These are phyloP conservation scores for Nannizziopsis arthrosporioides DNA, from an alignment of 2,329 filamentous ascomycete genomes.

Conservation along the genomic window DNA sequence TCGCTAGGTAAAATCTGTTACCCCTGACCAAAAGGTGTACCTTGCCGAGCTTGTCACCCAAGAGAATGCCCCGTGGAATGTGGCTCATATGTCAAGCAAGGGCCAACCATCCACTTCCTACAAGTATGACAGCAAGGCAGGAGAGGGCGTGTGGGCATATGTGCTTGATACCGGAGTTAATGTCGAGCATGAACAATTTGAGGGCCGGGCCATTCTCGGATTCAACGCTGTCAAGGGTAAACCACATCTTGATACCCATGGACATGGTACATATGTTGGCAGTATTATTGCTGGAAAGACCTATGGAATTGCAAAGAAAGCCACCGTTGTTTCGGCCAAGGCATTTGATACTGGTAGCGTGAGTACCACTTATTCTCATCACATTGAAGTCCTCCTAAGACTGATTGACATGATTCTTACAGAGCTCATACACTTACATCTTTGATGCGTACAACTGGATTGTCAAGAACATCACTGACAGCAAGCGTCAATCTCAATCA, in stretches of 20 bases:
- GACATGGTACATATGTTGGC: conserved; percentile 12
- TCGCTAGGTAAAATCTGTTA: conserved; percentile 7
- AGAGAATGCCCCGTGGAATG: conserved; percentile 3
- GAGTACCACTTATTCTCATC: background rate
- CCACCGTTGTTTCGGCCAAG: conserved; percentile 10
- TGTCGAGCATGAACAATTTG: conserved; percentile 10
- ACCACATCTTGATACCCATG: conserved; percentile 8
- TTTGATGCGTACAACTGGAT: conserved; percentile 13
- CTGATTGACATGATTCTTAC: background rate
- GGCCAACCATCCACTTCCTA: conserved; percentile 4
- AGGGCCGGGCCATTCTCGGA: conserved; percentile 11
- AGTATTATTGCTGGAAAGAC: conserved; percentile 11
- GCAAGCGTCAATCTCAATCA: conserved; percentile 8
- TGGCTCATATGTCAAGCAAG: conserved; percentile 11
- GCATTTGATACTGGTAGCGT: conserved; percentile 11
- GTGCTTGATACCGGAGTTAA: conserved; percentile 12
- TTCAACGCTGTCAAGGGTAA: conserved; percentile 7
- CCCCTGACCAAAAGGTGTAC: conserved; percentile 8
- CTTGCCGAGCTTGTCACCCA: conserved; percentile 9
- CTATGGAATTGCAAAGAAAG: conserved; percentile 12
- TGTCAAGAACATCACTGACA: conserved; percentile 10
- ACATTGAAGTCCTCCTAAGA: background rate
- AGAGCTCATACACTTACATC: conserved; percentile 11
- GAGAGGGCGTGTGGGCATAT: conserved; percentile 11
- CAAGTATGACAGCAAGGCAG: conserved; percentile 10